These are phyloP conservation scores for Saccharomycopsis capsularis DNA, from an alignment of 805 yeast species.

Conservation along the genomic window DNA sequence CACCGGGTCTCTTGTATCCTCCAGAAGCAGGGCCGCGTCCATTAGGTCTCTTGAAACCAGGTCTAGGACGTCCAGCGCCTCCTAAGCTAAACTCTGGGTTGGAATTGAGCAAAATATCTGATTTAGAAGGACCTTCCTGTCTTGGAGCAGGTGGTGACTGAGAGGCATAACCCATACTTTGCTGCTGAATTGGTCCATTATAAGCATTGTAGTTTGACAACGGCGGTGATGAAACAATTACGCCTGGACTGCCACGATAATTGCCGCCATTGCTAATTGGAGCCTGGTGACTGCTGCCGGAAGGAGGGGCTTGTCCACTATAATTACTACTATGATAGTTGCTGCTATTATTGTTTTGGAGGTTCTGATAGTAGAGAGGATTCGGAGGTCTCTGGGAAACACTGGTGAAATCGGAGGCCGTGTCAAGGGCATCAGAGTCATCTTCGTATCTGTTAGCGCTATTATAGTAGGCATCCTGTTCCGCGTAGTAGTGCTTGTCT, in stretches of 20 bases:
- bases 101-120: slow-evolving; percentile 38
- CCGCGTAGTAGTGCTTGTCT: neutral
- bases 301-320: neutral
- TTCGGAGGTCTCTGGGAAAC: slow-evolving; percentile 73
- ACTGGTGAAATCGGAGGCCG: slow-evolving; percentile 60
- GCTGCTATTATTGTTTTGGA: slow-evolving; percentile 21
- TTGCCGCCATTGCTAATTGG: neutral
- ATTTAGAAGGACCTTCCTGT: slow-evolving; percentile 28
- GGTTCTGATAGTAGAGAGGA: slow-evolving; percentile 39
- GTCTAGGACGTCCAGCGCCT: slow-evolving; percentile 19
- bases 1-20: slow-evolving; percentile 29
- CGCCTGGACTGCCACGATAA: slow-evolving; percentile 2
- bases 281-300: slow-evolving; percentile 22
- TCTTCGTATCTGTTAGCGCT: slow-evolving; percentile 13
- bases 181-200: slow-evolving; percentile 16
- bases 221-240: too few species aligned
- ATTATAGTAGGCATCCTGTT: slow-evolving; percentile 6
- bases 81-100: slow-evolving; percentile 41
- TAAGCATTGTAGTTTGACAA: neutral
- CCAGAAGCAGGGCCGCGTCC: slow-evolving; percentile 29
- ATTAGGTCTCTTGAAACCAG: slow-evolving; percentile 17
- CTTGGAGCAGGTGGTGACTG: slow-evolving; percentile 25
- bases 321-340: slow-evolving; percentile 22
- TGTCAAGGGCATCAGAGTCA: slow-evolving; percentile 29
- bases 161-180: slow-evolving; percentile 12